phyloP scores from a whole-genome alignment of 83 land plant genomes.

The Thuja plicata region DNA sequence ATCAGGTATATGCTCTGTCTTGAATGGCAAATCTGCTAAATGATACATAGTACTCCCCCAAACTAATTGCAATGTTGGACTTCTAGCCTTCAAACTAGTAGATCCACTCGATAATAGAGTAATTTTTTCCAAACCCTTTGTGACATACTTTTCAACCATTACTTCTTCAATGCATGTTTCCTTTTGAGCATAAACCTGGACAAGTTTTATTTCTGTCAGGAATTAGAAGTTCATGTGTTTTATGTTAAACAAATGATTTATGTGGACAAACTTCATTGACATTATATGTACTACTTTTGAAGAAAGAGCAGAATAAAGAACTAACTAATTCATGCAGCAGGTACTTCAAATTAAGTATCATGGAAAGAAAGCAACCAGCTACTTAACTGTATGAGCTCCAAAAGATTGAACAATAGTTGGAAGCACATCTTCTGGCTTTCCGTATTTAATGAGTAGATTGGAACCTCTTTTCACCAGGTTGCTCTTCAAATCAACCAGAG shows the following conservation, averaged over 20 bases:
- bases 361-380: conserved; percentile 1
- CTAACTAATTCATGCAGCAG: not conserved
- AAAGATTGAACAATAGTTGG: conserved; percentile 62
- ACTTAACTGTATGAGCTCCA: conserved; percentile 82
- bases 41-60: conserved; percentile 98
- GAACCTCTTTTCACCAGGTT: conserved; percentile 69
- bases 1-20: conserved; percentile 62
- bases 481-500: conserved; percentile 69
- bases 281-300: not conserved
- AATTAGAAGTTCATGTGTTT: not conserved
- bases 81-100: not conserved
- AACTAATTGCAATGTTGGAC: conserved; percentile 58
- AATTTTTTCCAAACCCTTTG: conserved; percentile 39
- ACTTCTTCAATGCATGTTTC: conserved; percentile 97
- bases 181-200: conserved; percentile 93
- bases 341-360: not conserved
- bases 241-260: not conserved
- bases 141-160: conserved; percentile 62
- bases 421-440: conserved; percentile 88
- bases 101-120: conserved; percentile 13
- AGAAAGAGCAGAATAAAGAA: not conserved
- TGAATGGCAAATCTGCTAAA: conserved; percentile 84
- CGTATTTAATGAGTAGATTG: conserved; percentile 66
- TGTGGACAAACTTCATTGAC: not conserved
- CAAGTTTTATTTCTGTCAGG: not conserved